phyloP scores from a whole-genome alignment of 495 filamentous ascomycete species.

The Talaromyces nanjingensis region DNA sequence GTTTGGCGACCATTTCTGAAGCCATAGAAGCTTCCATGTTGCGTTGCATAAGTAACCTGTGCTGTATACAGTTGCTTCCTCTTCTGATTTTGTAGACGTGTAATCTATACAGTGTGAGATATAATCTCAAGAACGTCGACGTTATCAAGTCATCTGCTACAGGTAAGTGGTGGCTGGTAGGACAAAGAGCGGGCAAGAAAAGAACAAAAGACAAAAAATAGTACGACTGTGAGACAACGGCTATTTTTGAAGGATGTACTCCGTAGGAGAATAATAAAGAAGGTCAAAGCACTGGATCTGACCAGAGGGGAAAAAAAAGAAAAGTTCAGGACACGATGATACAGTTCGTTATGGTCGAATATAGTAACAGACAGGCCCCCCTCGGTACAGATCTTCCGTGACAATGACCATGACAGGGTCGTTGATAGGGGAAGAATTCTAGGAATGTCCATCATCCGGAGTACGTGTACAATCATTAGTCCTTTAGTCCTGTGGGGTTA shows the following conservation, averaged over 20 bases:
- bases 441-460: background rate
- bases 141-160: background rate
- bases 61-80: background rate
- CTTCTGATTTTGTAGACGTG: too few relatives aligned
- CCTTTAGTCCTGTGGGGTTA: background rate
- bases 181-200: background rate
- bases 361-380: background rate
- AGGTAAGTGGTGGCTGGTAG: background rate
- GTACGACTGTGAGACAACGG: background rate
- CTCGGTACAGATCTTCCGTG: constrained; percentile 5
- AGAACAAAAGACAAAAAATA: background rate
- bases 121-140: background rate
- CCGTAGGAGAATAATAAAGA: background rate
- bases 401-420: background rate
- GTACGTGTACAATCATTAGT: background rate
- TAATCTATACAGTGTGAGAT: background rate
- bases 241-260: background rate
- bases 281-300: background rate
- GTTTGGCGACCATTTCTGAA: background rate
- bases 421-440: background rate
- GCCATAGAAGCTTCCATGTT: constrained; percentile 1
- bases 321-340: background rate
- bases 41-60: background rate
- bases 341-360: constrained; percentile 1
- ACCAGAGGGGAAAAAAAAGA: background rate